Evolutionary conservation across 192 early-diverging fungal species (phyloP), one percentile per base, ranked within the genome.

Genomic region (Glomus cerebriforme): DNA sequence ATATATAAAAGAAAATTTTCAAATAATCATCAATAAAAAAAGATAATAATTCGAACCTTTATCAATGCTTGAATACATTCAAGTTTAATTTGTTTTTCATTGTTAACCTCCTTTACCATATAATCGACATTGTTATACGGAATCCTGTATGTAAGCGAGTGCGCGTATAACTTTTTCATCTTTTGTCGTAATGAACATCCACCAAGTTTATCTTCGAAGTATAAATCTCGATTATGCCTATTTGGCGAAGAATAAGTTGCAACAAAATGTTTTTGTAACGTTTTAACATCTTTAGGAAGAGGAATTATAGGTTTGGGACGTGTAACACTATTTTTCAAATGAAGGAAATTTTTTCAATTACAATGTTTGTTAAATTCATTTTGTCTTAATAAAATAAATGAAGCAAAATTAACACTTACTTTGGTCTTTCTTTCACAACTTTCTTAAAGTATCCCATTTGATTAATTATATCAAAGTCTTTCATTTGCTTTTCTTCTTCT

Each of bases 31-130:
- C n/a, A n/a, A n/a, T n/a, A n/a, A n/a, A 54, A 54, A 0, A 77
- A 32, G n/a, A 63, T 29, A 13, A 34, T 29, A 15, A 31, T 35
- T 19, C 7, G 9, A 59, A 80, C 79, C 79, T 80, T 80, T 6
- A 77, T 34, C 31, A 80, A 77, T 26, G 79, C 79, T 43, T 80
- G 45, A n/a, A 80, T 54, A 22, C 66, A 59, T 26, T 80, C 74
- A 27, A 67, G 17, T 29, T 54, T 63, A 45, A 59, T 67, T 15
- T 80, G 27, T 45, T 67, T 26, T 67, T 66, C 64, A 54, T 26
- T 26, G 24, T 43, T 26, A 24, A 27, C 2, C 5, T 7, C 15
- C 22, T 39, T 64, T 29, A 60, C 37, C 49, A n/a, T 29, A 75
- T 78, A 37, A 54, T 79, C 78, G n/a, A 68, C 64, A 45, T 63